A percentile compares a stretch with the other conserved stretches of the same genome.
Conservation (phyloP, 1,284 basidiomycete genomes). For the Taiwanofungus camphoratus region DNA sequence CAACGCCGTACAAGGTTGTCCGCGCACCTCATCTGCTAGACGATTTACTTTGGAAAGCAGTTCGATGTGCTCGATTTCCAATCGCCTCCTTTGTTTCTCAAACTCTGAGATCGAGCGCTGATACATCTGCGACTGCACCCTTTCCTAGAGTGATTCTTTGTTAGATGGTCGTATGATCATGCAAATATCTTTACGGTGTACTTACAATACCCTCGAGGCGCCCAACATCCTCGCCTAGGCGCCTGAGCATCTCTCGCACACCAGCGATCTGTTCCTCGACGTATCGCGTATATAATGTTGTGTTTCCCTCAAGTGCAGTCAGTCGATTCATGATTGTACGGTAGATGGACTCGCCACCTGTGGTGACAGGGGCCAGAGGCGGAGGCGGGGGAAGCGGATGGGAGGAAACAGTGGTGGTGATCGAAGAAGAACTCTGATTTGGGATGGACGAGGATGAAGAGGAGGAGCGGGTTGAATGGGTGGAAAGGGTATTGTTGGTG, state of each 20-base stretch:
- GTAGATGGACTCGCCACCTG: constrained; percentile 92
- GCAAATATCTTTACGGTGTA: constrained; percentile 11
- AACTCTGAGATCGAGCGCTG: constrained; percentile 65
- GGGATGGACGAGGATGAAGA: constrained; percentile 12
- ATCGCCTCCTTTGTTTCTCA: constrained; percentile 59
- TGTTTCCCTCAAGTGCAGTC: constrained; percentile 80
- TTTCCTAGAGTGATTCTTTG: constrained; percentile 37
- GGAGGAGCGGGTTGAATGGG: constrained; percentile 10
- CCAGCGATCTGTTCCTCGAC: constrained; percentile 86
- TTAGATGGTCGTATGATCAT: constrained; percentile 1
- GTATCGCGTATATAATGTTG: constrained; percentile 82
- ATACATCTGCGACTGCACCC: constrained; percentile 60
- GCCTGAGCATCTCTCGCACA: constrained; percentile 70
- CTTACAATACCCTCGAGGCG: constrained; percentile 72
- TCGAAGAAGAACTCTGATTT: constrained; percentile 5
- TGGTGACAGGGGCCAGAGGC: constrained; percentile 20
- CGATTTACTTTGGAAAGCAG: constrained; percentile 62
- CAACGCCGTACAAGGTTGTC: not conserved
- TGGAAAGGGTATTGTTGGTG: constrained; percentile 3
- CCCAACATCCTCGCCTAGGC: constrained; percentile 81
- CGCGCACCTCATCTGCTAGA: constrained; percentile 67
- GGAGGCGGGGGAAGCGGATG: constrained; percentile 16
- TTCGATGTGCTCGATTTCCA: constrained; percentile 67
- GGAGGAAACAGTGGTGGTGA: constrained; percentile 9
- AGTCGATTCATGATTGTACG: constrained; percentile 94